phyloP scores from a whole-genome alignment of 2,329 filamentous ascomycete species.

The Penicillium sclerotiorum region DNA sequence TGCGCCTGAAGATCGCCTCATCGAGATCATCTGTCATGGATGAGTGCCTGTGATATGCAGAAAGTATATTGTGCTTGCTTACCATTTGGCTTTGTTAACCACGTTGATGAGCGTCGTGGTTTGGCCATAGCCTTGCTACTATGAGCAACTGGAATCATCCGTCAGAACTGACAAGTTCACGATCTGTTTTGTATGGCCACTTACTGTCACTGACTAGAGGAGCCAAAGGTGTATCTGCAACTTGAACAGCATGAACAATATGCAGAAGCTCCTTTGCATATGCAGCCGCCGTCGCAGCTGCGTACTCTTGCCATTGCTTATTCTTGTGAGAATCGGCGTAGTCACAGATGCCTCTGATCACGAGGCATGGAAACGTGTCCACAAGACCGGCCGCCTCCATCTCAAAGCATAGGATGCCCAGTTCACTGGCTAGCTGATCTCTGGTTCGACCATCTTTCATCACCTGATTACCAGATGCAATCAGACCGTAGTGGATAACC shows the following conservation, averaged over 20 bases:
- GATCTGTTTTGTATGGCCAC: too few species aligned
- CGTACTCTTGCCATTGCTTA: slow-evolving; percentile 15
- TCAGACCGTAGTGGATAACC: slow-evolving; percentile 25
- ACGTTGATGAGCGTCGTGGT: too few species aligned
- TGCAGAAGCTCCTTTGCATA: slow-evolving; percentile 10
- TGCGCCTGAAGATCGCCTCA: slow-evolving; percentile 9
- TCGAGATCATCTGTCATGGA: too few species aligned
- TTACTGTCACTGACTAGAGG: not conserved
- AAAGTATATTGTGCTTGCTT: too few species aligned
- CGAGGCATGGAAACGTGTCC: slow-evolving; percentile 16
- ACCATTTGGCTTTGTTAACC: too few species aligned
- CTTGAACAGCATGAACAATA: not conserved
- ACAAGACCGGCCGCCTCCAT: slow-evolving; percentile 22
- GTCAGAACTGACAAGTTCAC: too few species aligned
- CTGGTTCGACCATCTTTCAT: slow-evolving; percentile 22
- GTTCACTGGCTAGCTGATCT: slow-evolving; percentile 14
- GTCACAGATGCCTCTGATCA: slow-evolving; percentile 23
- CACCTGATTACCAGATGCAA: slow-evolving; percentile 30
- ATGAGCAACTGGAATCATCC: too few species aligned
- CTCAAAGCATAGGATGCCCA: slow-evolving; percentile 26
- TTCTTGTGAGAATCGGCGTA: slow-evolving; percentile 22
- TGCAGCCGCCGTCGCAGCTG: slow-evolving; percentile 11
- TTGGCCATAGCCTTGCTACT: too few species aligned
- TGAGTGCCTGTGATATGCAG: too few species aligned
- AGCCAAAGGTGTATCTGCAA: not conserved